Evolutionary conservation across 2,329 filamentous ascomycete genomes (phyloP).

Genomic region (Monosporascus sp.): DNA sequence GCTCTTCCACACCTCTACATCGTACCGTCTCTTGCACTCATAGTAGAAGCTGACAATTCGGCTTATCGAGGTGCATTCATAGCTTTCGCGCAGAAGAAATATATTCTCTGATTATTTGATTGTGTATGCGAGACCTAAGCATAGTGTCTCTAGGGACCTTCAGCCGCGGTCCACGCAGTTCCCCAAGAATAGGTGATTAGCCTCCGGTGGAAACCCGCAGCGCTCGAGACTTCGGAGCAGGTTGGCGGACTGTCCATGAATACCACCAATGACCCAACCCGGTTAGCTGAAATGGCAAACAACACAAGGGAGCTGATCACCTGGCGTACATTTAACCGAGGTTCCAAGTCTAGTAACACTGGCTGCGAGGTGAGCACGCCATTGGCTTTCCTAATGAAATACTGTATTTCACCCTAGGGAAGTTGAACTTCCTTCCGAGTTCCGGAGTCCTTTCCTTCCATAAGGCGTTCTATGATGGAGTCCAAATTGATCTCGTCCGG

Average conservation of each 20-base stretch:
- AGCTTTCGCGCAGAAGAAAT: conserved; percentile 96
- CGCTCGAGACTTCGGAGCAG: conserved; percentile 96
- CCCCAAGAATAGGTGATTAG: conserved; percentile 98
- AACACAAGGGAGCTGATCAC: conserved; percentile 2
- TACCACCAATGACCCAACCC: conserved; percentile 90
- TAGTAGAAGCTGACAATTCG: conserved; percentile 99
- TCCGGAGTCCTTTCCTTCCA: conserved; percentile 95
- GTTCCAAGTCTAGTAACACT: conserved; percentile 93
- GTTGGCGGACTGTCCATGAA: conserved; percentile 99
- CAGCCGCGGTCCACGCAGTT: conserved; percentile 99
- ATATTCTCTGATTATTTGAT: conserved; percentile 99
- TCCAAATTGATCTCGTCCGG: conserved; percentile 93
- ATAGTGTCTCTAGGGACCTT: conserved; percentile 98
- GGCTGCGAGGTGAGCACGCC: conserved; percentile 99
- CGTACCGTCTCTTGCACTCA: conserved; percentile 98
- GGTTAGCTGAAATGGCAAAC: conserved; percentile 3
- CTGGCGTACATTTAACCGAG: conserved; percentile 87
- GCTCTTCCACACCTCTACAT: conserved; percentile 99
- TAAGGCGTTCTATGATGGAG: conserved; percentile 96
- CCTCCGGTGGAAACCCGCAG: conserved; percentile 94
- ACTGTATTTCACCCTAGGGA: conserved; percentile 92
- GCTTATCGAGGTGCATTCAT: conserved; percentile 98
- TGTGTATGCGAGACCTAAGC: conserved; percentile 93
- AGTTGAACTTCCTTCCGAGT: conserved; percentile 98
- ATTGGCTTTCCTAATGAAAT: conserved; percentile 93